phyloP scores from a whole-genome alignment of 352 stramenopile genomes.

The Pythium vanterpoolii region DNA sequence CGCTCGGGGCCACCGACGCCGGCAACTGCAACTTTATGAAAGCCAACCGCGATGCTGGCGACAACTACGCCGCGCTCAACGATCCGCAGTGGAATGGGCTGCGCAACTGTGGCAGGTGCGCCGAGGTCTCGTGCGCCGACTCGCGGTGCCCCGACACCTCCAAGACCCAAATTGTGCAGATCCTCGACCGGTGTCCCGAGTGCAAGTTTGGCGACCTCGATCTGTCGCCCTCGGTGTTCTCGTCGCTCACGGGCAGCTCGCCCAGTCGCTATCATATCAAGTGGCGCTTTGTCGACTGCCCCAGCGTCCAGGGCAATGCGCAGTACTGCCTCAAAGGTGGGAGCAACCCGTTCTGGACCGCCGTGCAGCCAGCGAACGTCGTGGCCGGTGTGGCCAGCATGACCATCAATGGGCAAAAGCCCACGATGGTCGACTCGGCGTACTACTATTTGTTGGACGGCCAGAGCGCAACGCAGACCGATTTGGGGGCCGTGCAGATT shows the following conservation, averaged over 20 bases:
- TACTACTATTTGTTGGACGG: constrained; percentile 39
- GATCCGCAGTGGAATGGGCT: constrained; percentile 43
- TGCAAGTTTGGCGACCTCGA: constrained; percentile 51
- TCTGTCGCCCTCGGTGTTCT: constrained; percentile 42
- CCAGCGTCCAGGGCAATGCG: constrained; percentile 27
- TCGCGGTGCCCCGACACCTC: constrained; percentile 26
- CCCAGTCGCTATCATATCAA: constrained; percentile 27
- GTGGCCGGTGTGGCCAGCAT: constrained; percentile 46
- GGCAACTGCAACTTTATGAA: constrained; percentile 66
- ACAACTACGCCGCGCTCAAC: constrained; percentile 68
- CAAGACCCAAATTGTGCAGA: constrained; percentile 49
- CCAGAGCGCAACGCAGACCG: constrained; percentile 22
- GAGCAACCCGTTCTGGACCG: constrained; percentile 57
- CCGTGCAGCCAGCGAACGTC: constrained; percentile 57
- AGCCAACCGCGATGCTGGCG: constrained; percentile 28
- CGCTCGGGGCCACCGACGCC: constrained; percentile 10
- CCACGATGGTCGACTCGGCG: constrained; percentile 53
- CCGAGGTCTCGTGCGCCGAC: constrained; percentile 39
- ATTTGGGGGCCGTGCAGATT: constrained; percentile 36
- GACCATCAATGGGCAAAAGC: constrained; percentile 45
- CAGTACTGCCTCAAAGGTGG: constrained; percentile 54
- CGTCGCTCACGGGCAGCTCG: constrained; percentile 28
- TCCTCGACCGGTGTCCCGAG: constrained; percentile 61
- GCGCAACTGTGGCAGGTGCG: constrained; percentile 37
- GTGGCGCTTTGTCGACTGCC: constrained; percentile 46